Conservation (phyloP, 495 filamentous ascomycete genomes). For the Neurospora sp. region DNA sequence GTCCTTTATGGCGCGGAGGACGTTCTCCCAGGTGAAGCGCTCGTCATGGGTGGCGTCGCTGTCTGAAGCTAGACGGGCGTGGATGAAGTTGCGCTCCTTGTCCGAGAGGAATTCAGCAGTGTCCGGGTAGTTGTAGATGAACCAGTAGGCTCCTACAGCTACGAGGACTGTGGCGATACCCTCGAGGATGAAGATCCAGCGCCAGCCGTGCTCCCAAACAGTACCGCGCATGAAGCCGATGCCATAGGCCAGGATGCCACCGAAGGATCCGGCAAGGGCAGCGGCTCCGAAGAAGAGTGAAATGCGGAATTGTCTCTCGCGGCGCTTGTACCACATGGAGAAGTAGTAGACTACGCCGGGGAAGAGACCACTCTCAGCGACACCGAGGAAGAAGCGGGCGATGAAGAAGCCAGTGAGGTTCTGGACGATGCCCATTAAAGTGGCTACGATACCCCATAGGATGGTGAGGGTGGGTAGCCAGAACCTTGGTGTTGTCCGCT, state of each 20-base stretch:
- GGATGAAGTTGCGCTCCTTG: conserved; percentile 50
- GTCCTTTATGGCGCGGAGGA: conserved; percentile 53
- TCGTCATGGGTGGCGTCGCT: conserved; percentile 53
- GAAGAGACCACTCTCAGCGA: conserved; percentile 50
- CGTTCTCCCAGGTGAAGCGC: conserved; percentile 54
- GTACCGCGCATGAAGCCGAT: conserved; percentile 52
- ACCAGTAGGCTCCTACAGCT: conserved; percentile 51
- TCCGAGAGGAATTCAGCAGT: conserved; percentile 58
- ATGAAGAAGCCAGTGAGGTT: conserved; percentile 54
- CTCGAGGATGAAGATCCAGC: conserved; percentile 78
- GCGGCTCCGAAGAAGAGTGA: conserved; percentile 68
- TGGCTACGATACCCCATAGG: conserved; percentile 52
- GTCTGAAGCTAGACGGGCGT: conserved; percentile 48
- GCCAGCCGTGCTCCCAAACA: conserved; percentile 60
- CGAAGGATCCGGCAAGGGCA: conserved; percentile 68
- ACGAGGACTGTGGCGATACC: conserved; percentile 58
- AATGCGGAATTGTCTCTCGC: conserved; percentile 59
- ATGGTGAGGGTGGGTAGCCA: conserved; percentile 41
- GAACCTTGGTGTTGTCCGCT: conserved; percentile 53
- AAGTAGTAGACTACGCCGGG: conserved; percentile 74
- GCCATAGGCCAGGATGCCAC: conserved; percentile 62
- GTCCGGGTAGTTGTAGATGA: conserved; percentile 63
- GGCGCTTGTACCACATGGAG: conserved; percentile 76
- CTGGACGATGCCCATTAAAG: conserved; percentile 57
- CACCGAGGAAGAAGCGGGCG: conserved; percentile 51